Evolutionary conservation across 2,329 filamentous ascomycete species (phyloP).

Genomic region (Pseudogymnoascus sp.): DNA sequence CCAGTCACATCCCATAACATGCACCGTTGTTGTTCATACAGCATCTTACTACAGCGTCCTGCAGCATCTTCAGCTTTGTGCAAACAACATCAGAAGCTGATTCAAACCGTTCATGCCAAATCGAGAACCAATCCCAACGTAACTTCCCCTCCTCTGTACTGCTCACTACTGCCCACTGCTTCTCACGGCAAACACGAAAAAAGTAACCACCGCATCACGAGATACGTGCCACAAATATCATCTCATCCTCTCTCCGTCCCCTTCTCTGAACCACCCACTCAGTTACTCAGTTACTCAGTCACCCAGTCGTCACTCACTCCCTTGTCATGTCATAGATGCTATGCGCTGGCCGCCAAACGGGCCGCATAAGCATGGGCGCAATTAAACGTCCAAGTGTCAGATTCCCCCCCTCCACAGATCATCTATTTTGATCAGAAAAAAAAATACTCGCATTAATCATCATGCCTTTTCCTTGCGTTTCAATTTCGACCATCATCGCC

Average conservation of each 20-base stretch:
- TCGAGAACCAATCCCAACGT: background rate
- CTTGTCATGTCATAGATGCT: background rate
- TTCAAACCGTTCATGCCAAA: background rate
- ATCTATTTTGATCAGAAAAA: background rate
- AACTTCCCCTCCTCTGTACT: background rate
- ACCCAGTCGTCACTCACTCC: background rate
- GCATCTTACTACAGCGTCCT: background rate
- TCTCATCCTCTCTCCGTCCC: background rate
- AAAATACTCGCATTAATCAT: background rate
- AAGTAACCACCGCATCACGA: background rate
- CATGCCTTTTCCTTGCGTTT: background rate
- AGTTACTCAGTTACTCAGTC: background rate
- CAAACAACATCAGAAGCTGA: conserved; percentile 6
- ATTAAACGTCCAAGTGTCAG: background rate
- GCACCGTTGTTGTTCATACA: conserved; percentile 9
- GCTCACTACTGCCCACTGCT: background rate
- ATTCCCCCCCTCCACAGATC: background rate
- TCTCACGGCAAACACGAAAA: background rate
- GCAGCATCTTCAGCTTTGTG: conserved; percentile 6
- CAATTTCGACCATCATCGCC: background rate
- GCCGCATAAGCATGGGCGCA: background rate
- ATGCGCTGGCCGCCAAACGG: conserved; percentile 3
- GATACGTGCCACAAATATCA: conserved; percentile 8
- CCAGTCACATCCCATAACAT: conserved; percentile 4
- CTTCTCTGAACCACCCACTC: background rate